phyloP scores from a whole-genome alignment of 345 rosid species.

The Erucastrum elatum region DNA sequence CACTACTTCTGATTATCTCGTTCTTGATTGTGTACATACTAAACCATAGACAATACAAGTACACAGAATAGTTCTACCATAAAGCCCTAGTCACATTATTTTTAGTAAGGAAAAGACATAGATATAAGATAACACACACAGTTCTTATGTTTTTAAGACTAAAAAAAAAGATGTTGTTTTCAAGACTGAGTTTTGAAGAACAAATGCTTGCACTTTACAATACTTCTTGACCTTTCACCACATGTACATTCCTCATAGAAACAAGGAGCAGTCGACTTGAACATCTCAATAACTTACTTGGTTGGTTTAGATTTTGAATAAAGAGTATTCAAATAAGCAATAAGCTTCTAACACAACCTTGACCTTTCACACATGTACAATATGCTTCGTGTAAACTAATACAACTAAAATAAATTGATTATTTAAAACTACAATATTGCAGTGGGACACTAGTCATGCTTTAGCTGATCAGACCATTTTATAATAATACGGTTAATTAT shows the following conservation, averaged over 20 bases:
- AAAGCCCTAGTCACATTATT: constrained; percentile 40
- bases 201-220: constrained; percentile 35
- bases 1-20: constrained; percentile 37
- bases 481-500: neutral
- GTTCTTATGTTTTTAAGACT: neutral
- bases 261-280: constrained; percentile 46
- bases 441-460: constrained; percentile 4
- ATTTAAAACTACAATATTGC: constrained; percentile 13
- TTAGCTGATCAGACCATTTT: neutral
- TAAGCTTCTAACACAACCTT: constrained; percentile 65
- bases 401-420: neutral
- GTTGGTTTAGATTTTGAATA: constrained; percentile 35
- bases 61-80: constrained; percentile 52
- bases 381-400: neutral
- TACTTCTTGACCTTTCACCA: constrained; percentile 48
- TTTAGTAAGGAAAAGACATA: constrained; percentile 9
- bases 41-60: constrained; percentile 58
- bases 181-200: constrained; percentile 39
- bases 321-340: constrained; percentile 26
- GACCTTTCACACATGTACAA: too few relatives aligned
- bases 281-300: constrained; percentile 15
- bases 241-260: constrained; percentile 44
- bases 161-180: neutral
- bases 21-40: constrained; percentile 44
- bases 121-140: neutral